Evolutionary conservation across 2,329 filamentous ascomycete genomes (phyloP).

Genomic region (Nemania bipapillata): DNA sequence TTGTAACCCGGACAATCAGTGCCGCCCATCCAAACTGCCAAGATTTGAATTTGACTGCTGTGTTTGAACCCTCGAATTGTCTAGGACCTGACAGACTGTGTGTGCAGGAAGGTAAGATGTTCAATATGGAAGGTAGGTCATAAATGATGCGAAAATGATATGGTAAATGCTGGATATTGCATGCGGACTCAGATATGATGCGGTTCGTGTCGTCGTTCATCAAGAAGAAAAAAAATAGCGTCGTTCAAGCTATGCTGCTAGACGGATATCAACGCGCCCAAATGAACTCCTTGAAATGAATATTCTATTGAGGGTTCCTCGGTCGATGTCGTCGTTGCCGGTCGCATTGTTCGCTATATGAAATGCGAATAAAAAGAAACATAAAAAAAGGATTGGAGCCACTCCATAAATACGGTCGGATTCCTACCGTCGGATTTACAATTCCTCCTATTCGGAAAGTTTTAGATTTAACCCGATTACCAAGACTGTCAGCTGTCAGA

Average conservation of each 20-base stretch:
- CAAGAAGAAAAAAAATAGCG: slow-evolving; percentile 33
- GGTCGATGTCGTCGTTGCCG: slow-evolving; percentile 22
- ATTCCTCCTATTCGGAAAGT: background rate
- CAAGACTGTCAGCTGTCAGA: slow-evolving; percentile 12
- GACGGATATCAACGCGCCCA: slow-evolving; percentile 27
- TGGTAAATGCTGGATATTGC: slow-evolving; percentile 36
- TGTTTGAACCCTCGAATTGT: background rate
- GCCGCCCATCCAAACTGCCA: background rate
- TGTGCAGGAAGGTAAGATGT: slow-evolving; percentile 8
- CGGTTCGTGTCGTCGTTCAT: slow-evolving; percentile 46
- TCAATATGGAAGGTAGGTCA: slow-evolving; percentile 8
- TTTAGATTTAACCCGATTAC: background rate
- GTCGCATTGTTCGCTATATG: slow-evolving; percentile 24
- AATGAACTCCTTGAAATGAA: slow-evolving; percentile 25
- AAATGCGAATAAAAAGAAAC: slow-evolving; percentile 10
- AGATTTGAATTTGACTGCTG: background rate
- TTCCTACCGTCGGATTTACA: background rate
- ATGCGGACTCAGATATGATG: slow-evolving; percentile 44
- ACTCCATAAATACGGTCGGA: slow-evolving; percentile 9
- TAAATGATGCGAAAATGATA: slow-evolving; percentile 21
- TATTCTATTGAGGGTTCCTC: slow-evolving; percentile 26
- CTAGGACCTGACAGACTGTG: slow-evolving; percentile 7
- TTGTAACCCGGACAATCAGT: background rate
- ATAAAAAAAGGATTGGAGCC: slow-evolving; percentile 11
- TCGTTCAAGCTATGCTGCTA: slow-evolving; percentile 36